Percentiles rank a stretch among this genome's conserved stretches.
These are phyloP conservation scores for Gigaspora rosea DNA, from an alignment of 192 early-diverging fungal genomes.

Conservation along the genomic window DNA sequence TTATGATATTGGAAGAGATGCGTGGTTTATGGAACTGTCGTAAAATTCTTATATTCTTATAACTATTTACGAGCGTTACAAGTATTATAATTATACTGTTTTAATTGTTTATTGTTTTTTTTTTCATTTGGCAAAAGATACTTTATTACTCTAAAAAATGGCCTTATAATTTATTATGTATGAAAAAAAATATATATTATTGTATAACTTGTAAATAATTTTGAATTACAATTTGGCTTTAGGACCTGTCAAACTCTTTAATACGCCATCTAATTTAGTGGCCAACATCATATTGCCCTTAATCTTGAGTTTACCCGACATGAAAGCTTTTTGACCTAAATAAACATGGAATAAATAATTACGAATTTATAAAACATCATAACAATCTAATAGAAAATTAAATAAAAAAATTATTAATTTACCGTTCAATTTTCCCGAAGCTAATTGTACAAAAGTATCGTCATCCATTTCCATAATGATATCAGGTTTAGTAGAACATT, in stretches of 20 bases:
- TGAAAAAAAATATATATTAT: not conserved
- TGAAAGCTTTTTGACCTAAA: constrained; percentile 84
- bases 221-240: constrained; percentile 64
- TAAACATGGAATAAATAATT: not conserved
- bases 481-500: constrained; percentile 68
- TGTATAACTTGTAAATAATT: not conserved
- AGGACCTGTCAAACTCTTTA: constrained; percentile 51
- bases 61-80: not conserved
- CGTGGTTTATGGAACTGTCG: constrained; percentile 16
- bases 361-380: not conserved
- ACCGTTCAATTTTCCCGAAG: constrained; percentile 82
- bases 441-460: constrained; percentile 79
- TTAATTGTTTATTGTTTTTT: not conserved
- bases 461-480: constrained; percentile 72
- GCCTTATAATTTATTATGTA: not conserved
- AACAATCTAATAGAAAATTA: not conserved
- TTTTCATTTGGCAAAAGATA: too few species aligned
- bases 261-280: constrained; percentile 69
- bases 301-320: constrained; percentile 88
- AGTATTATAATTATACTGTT: not conserved
- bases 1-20: constrained; percentile 21
- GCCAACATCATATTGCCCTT: constrained; percentile 77
- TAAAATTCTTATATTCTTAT: not conserved
- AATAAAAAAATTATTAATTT: constrained; percentile 40
- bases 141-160: too few species aligned